phyloP scores from a whole-genome alignment of 257 asterid species.

The Buddleja alternifolia region DNA sequence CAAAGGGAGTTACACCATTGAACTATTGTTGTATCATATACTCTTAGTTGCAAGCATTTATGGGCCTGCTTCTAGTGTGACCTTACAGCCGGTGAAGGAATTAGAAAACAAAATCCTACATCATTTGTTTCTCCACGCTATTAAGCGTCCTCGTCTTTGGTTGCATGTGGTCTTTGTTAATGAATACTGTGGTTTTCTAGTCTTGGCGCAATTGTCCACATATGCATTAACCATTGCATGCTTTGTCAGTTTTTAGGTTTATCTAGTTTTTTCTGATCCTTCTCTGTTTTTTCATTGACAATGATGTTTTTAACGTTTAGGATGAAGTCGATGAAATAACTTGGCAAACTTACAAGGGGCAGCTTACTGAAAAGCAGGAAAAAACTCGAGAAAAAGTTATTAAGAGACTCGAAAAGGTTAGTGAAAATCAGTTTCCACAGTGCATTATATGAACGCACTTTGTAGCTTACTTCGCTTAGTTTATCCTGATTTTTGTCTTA shows the following conservation, averaged over 20 bases:
- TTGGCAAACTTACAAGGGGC: slow-evolving; percentile 97
- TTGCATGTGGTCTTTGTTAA: slow-evolving; percentile 6
- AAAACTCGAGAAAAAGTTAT: slow-evolving; percentile 92
- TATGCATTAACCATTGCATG: slow-evolving; percentile 12
- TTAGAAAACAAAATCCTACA: neutral
- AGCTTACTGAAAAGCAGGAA: slow-evolving; percentile 95
- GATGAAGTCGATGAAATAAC: slow-evolving; percentile 92
- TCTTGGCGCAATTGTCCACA: slow-evolving; percentile 5
- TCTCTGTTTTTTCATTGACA: slow-evolving; percentile 20
- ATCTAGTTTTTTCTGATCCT: neutral
- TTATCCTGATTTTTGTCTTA: neutral
- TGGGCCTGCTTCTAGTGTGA: neutral
- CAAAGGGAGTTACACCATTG: neutral
- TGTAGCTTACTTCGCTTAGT: neutral
- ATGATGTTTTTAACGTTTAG: slow-evolving; percentile 38
- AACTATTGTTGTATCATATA: neutral
- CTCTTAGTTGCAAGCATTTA: neutral
- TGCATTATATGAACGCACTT: slow-evolving; percentile 1
- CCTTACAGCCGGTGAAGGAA: slow-evolving; percentile 22
- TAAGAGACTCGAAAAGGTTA: slow-evolving; percentile 91
- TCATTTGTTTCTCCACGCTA: slow-evolving; percentile 1
- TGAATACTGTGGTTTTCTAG: slow-evolving; percentile 5
- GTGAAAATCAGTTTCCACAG: slow-evolving; percentile 21
- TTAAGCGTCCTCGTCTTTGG: neutral
- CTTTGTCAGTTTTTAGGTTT: neutral